Conservation (phyloP, 345 rosid genomes). For the Euclidium syriacum region DNA sequence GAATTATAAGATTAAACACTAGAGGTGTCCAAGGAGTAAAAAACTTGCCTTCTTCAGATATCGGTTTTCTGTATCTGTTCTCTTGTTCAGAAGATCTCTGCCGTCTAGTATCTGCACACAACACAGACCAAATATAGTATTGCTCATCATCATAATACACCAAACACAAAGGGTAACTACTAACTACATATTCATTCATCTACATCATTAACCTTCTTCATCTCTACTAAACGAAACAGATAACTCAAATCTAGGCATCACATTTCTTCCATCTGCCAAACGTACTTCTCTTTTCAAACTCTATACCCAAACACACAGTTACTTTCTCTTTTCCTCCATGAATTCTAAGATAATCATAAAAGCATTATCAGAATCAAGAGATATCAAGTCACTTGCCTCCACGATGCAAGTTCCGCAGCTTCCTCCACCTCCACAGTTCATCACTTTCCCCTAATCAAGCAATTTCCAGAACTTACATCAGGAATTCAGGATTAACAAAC, state of each 20-base stretch:
- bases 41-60: constrained; percentile 58
- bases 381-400: constrained; percentile 42
- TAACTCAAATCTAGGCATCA: not conserved
- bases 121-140: constrained; percentile 8
- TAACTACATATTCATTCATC: not conserved
- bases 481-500: not conserved
- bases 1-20: not conserved
- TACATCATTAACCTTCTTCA: not conserved
- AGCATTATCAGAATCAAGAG: not conserved
- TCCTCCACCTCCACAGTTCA: constrained; percentile 96
- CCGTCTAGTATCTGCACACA: constrained; percentile 64
- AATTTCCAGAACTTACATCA: not conserved
- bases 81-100: constrained; percentile 67
- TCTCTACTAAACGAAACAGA: not conserved
- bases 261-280: not conserved
- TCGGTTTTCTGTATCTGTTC: constrained; percentile 59
- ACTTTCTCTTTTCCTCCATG: not conserved
- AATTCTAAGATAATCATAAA: not conserved
- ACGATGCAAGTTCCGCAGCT: constrained; percentile 96
- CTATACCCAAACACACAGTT: not conserved
- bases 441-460: constrained; percentile 62
- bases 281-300: not conserved
- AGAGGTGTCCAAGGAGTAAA: not conserved
- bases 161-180: not conserved
- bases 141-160: not conserved